A percentile compares a stretch with the other conserved stretches of the same genome.
phyloP scores from a whole-genome alignment of 2,329 filamentous ascomycete species.

The Alternaria incomplexa region DNA sequence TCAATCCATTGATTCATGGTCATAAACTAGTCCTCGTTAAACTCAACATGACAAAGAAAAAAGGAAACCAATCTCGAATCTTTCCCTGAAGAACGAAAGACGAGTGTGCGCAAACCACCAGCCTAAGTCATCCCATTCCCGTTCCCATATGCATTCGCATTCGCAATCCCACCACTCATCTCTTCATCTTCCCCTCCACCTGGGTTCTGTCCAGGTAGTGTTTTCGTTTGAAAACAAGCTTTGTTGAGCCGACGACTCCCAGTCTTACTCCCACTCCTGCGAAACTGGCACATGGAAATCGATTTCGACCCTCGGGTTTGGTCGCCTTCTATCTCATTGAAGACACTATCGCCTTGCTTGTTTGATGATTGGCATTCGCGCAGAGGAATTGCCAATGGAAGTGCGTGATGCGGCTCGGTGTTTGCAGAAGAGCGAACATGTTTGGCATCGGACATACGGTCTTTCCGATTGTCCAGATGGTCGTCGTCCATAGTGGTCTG shows the following conservation, averaged over 20 bases:
- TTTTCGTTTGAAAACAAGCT: neutral
- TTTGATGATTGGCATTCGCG: slow-evolving; percentile 30
- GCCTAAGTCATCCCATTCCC: neutral
- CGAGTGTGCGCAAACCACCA: neutral
- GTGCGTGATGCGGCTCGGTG: neutral
- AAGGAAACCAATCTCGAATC: neutral
- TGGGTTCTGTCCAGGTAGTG: neutral
- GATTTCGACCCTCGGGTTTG: neutral
- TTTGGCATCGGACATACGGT: neutral
- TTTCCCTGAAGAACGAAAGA: neutral
- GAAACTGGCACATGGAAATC: neutral
- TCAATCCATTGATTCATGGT: neutral
- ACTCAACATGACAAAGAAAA: neutral
- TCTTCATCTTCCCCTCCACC: neutral
- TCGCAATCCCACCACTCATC: neutral
- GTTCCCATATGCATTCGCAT: neutral
- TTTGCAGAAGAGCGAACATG: neutral
- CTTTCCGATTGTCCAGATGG: neutral
- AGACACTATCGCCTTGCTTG: slow-evolving; percentile 27
- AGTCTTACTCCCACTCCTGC: neutral
- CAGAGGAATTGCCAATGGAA: slow-evolving; percentile 7
- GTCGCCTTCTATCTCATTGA: slow-evolving; percentile 19
- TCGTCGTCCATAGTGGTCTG: too few relatives aligned
- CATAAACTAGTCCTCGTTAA: neutral
- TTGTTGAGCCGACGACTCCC: slow-evolving; percentile 5